These are phyloP conservation scores for Fragaria ananassa DNA, from an alignment of 306 rosid species.

Conservation along the genomic window DNA sequence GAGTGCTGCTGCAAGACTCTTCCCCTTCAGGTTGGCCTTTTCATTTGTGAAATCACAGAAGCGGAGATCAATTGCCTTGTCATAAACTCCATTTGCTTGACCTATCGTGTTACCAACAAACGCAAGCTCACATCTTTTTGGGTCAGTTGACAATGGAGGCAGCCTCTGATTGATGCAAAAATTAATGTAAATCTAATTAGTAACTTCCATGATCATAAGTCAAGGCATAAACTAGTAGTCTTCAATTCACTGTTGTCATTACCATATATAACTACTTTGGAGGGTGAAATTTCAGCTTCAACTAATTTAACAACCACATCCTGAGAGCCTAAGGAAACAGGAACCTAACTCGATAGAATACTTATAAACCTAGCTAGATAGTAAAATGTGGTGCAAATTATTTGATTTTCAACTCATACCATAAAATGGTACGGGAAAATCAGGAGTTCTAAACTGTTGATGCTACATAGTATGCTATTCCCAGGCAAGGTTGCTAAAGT, in stretches of 20 bases:
- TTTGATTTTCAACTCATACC: not conserved
- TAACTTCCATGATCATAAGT: not conserved
- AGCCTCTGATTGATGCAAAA: constrained; percentile 57
- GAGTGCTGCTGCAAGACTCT: constrained; percentile 88
- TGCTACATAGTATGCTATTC: not conserved
- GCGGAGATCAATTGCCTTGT: constrained; percentile 88
- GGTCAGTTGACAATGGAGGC: constrained; percentile 90
- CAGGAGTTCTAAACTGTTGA: not conserved
- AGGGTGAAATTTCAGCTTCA: not conserved
- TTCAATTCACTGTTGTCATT: not conserved
- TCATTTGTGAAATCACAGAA: constrained; percentile 85
- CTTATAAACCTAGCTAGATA: not conserved
- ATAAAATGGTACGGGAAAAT: not conserved
- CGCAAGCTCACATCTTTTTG: constrained; percentile 83
- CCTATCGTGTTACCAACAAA: constrained; percentile 90
- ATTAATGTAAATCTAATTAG: not conserved
- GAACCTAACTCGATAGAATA: not conserved
- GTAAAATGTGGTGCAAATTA: not conserved
- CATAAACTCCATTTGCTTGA: constrained; percentile 94
- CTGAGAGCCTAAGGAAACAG: not conserved
- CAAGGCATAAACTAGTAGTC: not conserved
- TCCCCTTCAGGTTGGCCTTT: constrained; percentile 76
- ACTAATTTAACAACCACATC: not conserved
- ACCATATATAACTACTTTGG: not conserved
- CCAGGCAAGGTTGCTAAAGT: not conserved